Conservation (phyloP, 805 yeast species). For the Ogataea nonfermentans region DNA sequence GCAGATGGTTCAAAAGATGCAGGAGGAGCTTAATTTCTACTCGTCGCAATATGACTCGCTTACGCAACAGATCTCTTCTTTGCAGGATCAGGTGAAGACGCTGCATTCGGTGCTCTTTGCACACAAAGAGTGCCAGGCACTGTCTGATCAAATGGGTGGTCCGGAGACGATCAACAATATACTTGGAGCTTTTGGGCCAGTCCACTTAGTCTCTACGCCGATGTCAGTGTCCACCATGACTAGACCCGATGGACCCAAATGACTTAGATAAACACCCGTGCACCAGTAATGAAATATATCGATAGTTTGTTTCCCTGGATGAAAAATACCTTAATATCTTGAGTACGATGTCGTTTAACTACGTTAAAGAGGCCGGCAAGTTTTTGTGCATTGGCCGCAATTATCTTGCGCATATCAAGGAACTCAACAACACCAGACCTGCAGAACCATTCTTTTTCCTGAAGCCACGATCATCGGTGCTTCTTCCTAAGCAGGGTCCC, state of each 20-base stretch:
- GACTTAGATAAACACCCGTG: constrained; percentile 1
- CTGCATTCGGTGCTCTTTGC: constrained; percentile 46
- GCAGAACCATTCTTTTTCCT: constrained; percentile 87
- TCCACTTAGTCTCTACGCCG: constrained; percentile 14
- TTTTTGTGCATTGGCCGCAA: constrained; percentile 95
- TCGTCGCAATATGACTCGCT: constrained; percentile 68
- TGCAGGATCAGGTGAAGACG: constrained; percentile 56
- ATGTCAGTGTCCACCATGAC: constrained; percentile 1
- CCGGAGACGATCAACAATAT: constrained; percentile 43
- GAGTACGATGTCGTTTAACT: constrained; percentile 43
- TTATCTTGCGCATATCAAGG: constrained; percentile 94
- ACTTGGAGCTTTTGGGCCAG: constrained; percentile 33
- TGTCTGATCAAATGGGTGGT: constrained; percentile 46
- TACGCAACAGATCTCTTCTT: constrained; percentile 52
- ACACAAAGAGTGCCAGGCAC: constrained; percentile 49
- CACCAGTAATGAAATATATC: constrained; percentile 4
- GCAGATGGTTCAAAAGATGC: constrained; percentile 80
- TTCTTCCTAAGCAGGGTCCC: constrained; percentile 68
- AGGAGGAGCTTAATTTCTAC: constrained; percentile 70
- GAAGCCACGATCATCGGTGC: constrained; percentile 80
- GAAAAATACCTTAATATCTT: background rate
- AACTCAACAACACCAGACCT: constrained; percentile 79
- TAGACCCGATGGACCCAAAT: constrained; percentile 3
- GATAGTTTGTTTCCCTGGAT: constrained; percentile 2
- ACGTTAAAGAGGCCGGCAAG: constrained; percentile 66